Conservation (phyloP, 345 rosid species). For the Carallia brachiata region DNA sequence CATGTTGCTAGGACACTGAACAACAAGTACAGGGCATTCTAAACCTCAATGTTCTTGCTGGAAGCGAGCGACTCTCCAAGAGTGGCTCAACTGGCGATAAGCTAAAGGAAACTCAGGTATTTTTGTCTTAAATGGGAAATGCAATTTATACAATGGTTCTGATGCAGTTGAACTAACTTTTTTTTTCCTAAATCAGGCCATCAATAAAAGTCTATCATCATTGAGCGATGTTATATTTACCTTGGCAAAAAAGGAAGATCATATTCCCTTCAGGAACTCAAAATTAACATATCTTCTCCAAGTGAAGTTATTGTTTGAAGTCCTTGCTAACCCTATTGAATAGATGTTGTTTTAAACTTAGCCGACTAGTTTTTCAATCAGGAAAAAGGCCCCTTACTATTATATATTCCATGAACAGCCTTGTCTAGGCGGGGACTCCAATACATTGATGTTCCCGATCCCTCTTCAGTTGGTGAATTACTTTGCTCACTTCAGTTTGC, state of each 20-base stretch:
- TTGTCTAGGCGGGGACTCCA: constrained; percentile 95
- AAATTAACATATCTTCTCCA: constrained; percentile 90
- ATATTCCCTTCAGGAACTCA: constrained; percentile 91
- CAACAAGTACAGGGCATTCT: constrained; percentile 56
- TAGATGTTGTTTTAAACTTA: not conserved
- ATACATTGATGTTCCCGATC: constrained; percentile 91
- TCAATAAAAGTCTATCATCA: constrained; percentile 85
- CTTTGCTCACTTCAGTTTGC: constrained; percentile 94
- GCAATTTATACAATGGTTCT: not conserved
- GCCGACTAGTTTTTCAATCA: too few relatives aligned
- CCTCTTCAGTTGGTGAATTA: constrained; percentile 78
- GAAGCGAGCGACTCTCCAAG: constrained; percentile 87
- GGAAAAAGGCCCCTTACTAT: constrained; percentile 1
- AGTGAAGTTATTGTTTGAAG: constrained; percentile 38
- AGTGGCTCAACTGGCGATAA: constrained; percentile 95
- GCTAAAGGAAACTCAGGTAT: constrained; percentile 91
- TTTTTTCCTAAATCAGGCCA: constrained; percentile 51
- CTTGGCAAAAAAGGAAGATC: constrained; percentile 88
- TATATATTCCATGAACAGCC: constrained; percentile 53
- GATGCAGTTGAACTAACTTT: constrained; percentile 2
- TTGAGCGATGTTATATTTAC: constrained; percentile 88
- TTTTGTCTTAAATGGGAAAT: not conserved
- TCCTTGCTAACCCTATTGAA: too few relatives aligned
- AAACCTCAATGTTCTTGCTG: constrained; percentile 90
- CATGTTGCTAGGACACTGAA: constrained; percentile 60